These are phyloP conservation scores for Pueraria montana DNA, from an alignment of 306 rosid species.

Conservation along the genomic window DNA sequence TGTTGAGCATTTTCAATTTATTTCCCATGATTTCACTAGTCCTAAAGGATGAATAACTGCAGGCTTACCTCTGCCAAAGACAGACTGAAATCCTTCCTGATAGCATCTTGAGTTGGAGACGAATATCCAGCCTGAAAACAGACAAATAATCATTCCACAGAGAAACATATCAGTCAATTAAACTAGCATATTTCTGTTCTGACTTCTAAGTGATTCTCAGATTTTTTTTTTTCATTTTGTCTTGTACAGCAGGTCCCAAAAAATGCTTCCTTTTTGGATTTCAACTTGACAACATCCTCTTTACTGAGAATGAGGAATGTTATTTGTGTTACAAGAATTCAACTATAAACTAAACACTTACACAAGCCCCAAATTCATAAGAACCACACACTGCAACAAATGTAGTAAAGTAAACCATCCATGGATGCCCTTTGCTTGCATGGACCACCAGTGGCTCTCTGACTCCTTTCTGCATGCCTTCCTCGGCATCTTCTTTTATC, in stretches of 20 bases:
- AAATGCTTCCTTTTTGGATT: neutral
- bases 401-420: slow-evolving; percentile 92
- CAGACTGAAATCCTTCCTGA: slow-evolving; percentile 70
- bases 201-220: neutral
- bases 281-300: neutral
- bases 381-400: slow-evolving; percentile 90
- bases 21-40: slow-evolving; percentile 28
- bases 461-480: slow-evolving; percentile 42
- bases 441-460: slow-evolving; percentile 60
- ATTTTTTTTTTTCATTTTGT: neutral
- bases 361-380: slow-evolving; percentile 88
- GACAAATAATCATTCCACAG: slow-evolving; percentile 35
- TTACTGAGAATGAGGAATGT: neutral
- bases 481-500: slow-evolving; percentile 64
- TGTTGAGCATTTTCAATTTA: neutral
- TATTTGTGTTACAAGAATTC: neutral
- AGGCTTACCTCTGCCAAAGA: slow-evolving; percentile 72
- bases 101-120: slow-evolving; percentile 85
- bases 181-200: neutral
- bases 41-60: slow-evolving; percentile 19
- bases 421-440: slow-evolving; percentile 60
- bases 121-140: slow-evolving; percentile 86
- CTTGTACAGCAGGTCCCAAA: neutral
- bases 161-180: slow-evolving; percentile 4
- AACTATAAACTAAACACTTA: slow-evolving; percentile 49